Percentiles rank a stretch among this genome's conserved stretches.
Conservation (phyloP, 2,329 filamentous ascomycete genomes). For the Fusarium heterosporum region DNA sequence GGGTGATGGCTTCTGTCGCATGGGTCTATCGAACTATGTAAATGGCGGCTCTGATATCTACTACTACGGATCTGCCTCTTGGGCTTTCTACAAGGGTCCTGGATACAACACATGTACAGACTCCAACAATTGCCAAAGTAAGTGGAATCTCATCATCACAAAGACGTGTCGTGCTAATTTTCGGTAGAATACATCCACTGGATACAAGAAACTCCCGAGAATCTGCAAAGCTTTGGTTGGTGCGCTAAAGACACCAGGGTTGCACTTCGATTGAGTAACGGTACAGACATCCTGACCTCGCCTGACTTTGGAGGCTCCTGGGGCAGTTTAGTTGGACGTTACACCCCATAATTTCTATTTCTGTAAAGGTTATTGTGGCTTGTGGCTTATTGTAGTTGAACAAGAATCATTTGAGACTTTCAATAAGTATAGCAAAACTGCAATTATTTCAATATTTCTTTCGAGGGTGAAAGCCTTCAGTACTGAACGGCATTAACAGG, state of each 20-base stretch:
- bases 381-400: too few relatives aligned
- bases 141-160: background rate
- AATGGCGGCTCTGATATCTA: conserved; percentile 1
- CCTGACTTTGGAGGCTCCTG: background rate
- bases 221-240: conserved; percentile 2
- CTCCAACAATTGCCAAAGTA: background rate
- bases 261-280: background rate
- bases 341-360: background rate
- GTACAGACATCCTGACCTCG: background rate
- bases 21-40: background rate
- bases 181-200: background rate
- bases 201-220: background rate
- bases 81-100: background rate
- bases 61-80: background rate
- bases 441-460: too few relatives aligned
- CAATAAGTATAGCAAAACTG: too few relatives aligned
- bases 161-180: background rate
- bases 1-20: background rate
- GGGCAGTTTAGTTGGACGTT: background rate
- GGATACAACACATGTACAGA: background rate
- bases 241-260: background rate
- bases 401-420: too few relatives aligned
- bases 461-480: too few relatives aligned
- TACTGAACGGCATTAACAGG: too few relatives aligned
- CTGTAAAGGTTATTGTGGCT: too few relatives aligned